A percentile compares a stretch with the other conserved stretches of the same genome.
phyloP scores from a whole-genome alignment of 1,139 yeast genomes.

The Blastobotrys malaysiensis region DNA sequence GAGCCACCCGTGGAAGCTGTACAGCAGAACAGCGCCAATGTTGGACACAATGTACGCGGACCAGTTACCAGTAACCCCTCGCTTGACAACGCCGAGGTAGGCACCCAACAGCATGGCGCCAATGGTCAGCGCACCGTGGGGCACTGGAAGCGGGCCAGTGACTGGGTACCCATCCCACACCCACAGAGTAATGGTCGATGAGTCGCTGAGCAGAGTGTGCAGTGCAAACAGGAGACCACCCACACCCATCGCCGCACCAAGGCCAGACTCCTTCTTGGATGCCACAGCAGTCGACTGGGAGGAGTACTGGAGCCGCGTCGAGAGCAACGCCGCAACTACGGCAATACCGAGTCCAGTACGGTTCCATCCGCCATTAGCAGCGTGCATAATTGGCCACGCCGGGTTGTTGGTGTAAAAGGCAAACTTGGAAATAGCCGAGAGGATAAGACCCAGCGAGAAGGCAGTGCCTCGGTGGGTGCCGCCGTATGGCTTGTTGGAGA shows the following conservation, averaged over 20 bases:
- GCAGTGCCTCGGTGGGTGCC: constrained; percentile 54
- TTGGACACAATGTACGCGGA: constrained; percentile 38
- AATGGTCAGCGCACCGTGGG: constrained; percentile 69
- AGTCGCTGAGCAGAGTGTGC: constrained; percentile 72
- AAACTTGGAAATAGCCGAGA: constrained; percentile 70
- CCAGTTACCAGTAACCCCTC: constrained; percentile 23
- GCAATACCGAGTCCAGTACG: constrained; percentile 65
- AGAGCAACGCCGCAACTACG: constrained; percentile 51
- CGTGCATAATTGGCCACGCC: constrained; percentile 91
- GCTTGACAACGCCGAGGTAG: constrained; percentile 39
- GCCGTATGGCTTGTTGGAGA: constrained; percentile 40
- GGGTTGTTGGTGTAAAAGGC: constrained; percentile 84
- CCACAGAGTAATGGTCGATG: constrained; percentile 84
- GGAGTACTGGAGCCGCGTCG: constrained; percentile 38
- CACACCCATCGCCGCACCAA: constrained; percentile 61
- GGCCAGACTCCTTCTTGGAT: constrained; percentile 29
- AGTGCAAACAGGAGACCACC: constrained; percentile 72
- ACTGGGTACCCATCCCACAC: constrained; percentile 92
- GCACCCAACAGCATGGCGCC: constrained; percentile 56
- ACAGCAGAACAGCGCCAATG: constrained; percentile 46
- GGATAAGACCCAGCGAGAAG: constrained; percentile 64
- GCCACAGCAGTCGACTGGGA: constrained; percentile 23
- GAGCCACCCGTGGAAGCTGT: constrained; percentile 62
- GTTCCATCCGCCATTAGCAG: constrained; percentile 81
- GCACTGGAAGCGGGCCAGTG: constrained; percentile 82